phyloP scores from a whole-genome alignment of 1,284 basidiomycete species.

The Cerioporus squamosus region DNA sequence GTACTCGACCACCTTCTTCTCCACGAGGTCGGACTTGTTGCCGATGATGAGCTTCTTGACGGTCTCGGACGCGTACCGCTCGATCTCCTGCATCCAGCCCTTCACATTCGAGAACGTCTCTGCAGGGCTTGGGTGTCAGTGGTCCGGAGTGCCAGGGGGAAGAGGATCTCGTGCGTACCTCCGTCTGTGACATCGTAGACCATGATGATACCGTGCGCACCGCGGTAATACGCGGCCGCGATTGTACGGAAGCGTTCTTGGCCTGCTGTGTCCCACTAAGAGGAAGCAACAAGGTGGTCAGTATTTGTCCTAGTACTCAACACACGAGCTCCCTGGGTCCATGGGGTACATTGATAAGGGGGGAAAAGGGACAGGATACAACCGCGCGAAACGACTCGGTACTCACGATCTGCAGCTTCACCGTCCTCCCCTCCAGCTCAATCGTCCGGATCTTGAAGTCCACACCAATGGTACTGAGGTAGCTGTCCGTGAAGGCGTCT shows the following conservation, averaged over 20 bases:
- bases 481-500: conserved; percentile 99
- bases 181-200: conserved; percentile 99
- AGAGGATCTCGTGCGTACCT: conserved; percentile 55
- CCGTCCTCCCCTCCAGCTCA: conserved; percentile 99
- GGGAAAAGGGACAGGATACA: background rate
- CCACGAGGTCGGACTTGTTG: conserved; percentile 96
- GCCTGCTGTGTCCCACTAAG: conserved; percentile 96
- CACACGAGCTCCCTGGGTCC: background rate
- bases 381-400: background rate
- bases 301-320: conserved; percentile 21
- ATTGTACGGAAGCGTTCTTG: conserved; percentile 98
- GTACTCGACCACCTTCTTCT: conserved; percentile 99
- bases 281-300: too few species aligned
- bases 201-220: conserved; percentile 96
- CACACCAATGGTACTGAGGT: conserved; percentile 98
- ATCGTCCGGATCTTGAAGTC: conserved; percentile 99
- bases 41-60: conserved; percentile 98
- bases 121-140: conserved; percentile 36
- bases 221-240: conserved; percentile 97
- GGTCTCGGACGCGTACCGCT: conserved; percentile 97
- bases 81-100: conserved; percentile 99
- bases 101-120: conserved; percentile 99
- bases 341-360: background rate
- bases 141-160: too few species aligned
- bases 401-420: conserved; percentile 99